Evolutionary conservation across 164 flowering plant genomes (phyloP).

Genomic region (Annona squamosa): DNA sequence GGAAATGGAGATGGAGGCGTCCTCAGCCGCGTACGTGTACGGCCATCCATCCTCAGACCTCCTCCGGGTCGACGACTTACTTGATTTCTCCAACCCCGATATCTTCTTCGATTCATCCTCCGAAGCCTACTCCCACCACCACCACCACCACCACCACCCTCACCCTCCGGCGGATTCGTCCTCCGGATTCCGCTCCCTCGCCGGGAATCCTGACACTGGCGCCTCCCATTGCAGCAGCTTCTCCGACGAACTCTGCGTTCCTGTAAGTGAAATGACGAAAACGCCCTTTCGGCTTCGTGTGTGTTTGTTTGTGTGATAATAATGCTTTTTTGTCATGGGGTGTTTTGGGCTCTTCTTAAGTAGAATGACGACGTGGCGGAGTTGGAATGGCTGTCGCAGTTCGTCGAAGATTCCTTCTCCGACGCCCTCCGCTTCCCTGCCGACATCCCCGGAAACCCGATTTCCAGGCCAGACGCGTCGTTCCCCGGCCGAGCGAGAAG

Average conservation of each 20-base stretch:
- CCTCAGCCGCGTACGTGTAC: conserved; percentile 17
- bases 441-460: conserved; percentile 10
- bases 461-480: conserved; percentile 19
- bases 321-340: neutral
- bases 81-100: conserved; percentile 38
- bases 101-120: conserved; percentile 19
- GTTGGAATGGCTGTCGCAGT: conserved; percentile 66
- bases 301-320: neutral
- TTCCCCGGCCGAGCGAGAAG: conserved; percentile 28
- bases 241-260: conserved; percentile 41
- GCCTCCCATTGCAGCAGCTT: conserved; percentile 15
- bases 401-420: conserved; percentile 53
- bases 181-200: conserved; percentile 1
- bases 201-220: neutral
- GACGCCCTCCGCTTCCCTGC: conserved; percentile 18
- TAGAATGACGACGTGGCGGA: conserved; percentile 54
- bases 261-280: conserved; percentile 19
- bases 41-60: conserved; percentile 24
- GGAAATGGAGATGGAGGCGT: conserved; percentile 11
- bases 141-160: neutral
- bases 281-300: neutral
- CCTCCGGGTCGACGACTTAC: conserved; percentile 47
- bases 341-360: neutral
- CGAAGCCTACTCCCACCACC: conserved; percentile 12
- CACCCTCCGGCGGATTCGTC: neutral